Percentiles rank a stretch among this genome's conserved stretches.
Conservation (phyloP, 2,329 filamentous ascomycete species). For the Hymenoscyphus scutula region DNA sequence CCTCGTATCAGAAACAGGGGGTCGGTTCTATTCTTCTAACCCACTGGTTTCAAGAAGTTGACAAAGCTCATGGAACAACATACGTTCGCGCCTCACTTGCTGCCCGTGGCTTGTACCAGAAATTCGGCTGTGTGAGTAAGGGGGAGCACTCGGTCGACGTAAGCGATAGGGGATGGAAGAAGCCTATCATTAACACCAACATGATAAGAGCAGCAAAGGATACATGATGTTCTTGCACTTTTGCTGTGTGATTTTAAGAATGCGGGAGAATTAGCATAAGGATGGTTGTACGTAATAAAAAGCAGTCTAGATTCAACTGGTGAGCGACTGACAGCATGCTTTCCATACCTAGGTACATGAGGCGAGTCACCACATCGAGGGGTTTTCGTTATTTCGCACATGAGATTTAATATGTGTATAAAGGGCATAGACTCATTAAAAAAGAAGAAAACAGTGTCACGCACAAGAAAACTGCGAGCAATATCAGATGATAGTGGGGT, state of each 20-base stretch:
- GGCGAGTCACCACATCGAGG: no score
- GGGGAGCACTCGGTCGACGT: constrained; percentile 12
- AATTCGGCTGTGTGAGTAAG: constrained; percentile 10
- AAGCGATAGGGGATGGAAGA: constrained; percentile 9
- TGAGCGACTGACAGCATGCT: no score
- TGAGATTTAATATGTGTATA: no score
- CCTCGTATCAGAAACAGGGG: constrained; percentile 7
- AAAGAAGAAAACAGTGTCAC: no score
- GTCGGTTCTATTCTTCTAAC: constrained; percentile 12
- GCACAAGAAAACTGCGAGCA: no score
- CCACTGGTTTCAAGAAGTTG: constrained; percentile 14
- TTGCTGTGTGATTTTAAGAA: neutral
- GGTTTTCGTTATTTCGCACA: no score
- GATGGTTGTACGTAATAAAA: no score
- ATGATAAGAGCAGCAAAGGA: constrained; percentile 14
- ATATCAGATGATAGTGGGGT: no score
- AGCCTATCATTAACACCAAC: constrained; percentile 13
- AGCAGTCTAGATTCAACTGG: no score
- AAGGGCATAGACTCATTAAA: no score
- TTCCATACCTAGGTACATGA: no score
- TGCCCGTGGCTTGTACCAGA: constrained; percentile 13
- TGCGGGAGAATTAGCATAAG: neutral
- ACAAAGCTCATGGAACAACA: constrained; percentile 10
- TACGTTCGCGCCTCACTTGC: constrained; percentile 11
- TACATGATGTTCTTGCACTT: neutral